These are phyloP conservation scores for Neurospora sp. DNA, from an alignment of 495 filamentous ascomycete genomes.

Conservation along the genomic window DNA sequence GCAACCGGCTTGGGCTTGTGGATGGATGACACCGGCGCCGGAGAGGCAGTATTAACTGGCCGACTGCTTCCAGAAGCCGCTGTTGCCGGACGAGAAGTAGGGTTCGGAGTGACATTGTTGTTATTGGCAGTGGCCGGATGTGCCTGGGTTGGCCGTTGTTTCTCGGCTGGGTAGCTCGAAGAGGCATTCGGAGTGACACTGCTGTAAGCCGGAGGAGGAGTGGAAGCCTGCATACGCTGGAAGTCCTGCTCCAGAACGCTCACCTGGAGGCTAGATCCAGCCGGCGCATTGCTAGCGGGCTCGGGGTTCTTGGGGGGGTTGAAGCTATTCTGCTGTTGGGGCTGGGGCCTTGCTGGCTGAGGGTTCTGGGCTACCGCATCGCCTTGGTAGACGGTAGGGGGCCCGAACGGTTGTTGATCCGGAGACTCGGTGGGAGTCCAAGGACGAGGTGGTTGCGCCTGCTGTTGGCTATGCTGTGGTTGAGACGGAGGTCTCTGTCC, in stretches of 20 bases:
- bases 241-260: slow-evolving; percentile 79
- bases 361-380: slow-evolving; percentile 41
- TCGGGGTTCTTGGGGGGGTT: slow-evolving; percentile 24
- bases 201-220: slow-evolving; percentile 87
- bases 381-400: slow-evolving; percentile 89
- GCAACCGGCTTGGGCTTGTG: slow-evolving; percentile 12
- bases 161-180: slow-evolving; percentile 67
- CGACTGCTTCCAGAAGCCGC: background rate
- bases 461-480: slow-evolving; percentile 14
- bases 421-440: slow-evolving; percentile 96
- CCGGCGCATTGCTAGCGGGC: slow-evolving; percentile 11
- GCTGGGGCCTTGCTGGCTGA: slow-evolving; percentile 10
- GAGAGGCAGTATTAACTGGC: slow-evolving; percentile 1
- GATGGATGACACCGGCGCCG: slow-evolving; percentile 3
- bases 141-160: slow-evolving; percentile 40
- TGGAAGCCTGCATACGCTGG: slow-evolving; percentile 74
- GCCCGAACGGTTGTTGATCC: slow-evolving; percentile 79
- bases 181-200: slow-evolving; percentile 49
- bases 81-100: background rate
- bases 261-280: slow-evolving; percentile 27
- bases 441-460: slow-evolving; percentile 51
- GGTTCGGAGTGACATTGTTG: slow-evolving; percentile 20
- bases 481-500: slow-evolving; percentile 21
- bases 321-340: slow-evolving; percentile 16
- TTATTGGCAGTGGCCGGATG: slow-evolving; percentile 3